Percentiles rank a stretch among this genome's conserved stretches.
These are phyloP conservation scores for Aspergillus nanangensis DNA, from an alignment of 495 filamentous ascomycete genomes.

Conservation along the genomic window DNA sequence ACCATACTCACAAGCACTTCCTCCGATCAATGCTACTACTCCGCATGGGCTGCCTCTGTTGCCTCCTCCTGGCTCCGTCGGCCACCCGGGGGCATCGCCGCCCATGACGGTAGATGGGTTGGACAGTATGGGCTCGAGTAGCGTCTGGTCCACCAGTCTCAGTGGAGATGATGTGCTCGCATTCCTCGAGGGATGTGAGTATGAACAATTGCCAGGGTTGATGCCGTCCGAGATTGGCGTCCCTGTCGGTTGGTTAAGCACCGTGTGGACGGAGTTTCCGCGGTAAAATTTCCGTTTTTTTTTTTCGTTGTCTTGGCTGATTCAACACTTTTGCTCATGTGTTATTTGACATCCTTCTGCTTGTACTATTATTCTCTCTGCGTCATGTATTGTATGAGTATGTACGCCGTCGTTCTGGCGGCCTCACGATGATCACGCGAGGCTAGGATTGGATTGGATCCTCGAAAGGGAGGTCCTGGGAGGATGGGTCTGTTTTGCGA, in stretches of 20 bases:
- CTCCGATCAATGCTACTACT: conserved; percentile 34
- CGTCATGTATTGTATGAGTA: conserved; percentile 16
- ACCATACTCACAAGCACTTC: conserved; percentile 37
- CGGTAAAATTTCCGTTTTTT: conserved; percentile 13
- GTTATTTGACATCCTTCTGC: conserved; percentile 1
- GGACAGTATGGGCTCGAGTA: conserved; percentile 22
- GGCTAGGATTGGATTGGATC: neutral
- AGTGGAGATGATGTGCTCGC: conserved; percentile 45
- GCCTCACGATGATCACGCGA: conserved; percentile 12
- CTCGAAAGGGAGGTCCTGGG: conserved; percentile 1
- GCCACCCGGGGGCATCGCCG: conserved; percentile 32
- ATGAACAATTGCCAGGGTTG: conserved; percentile 27
- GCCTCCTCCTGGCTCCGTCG: conserved; percentile 29
- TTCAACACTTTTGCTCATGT: neutral
- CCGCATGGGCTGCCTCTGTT: conserved; percentile 28
- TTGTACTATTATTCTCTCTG: conserved; percentile 20
- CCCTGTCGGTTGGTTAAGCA: conserved; percentile 37
- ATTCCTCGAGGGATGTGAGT: conserved; percentile 44
- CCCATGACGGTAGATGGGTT: conserved; percentile 31
- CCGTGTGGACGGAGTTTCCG: conserved; percentile 35
- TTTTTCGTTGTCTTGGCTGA: conserved; percentile 1
- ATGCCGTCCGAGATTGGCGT: conserved; percentile 32
- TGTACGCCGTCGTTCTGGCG: conserved; percentile 7
- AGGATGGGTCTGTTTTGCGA: conserved; percentile 2
- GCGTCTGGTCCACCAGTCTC: conserved; percentile 32